Base-by-base conservation (phyloP, 208 protist species). In the Strigomonas galati region DNA sequence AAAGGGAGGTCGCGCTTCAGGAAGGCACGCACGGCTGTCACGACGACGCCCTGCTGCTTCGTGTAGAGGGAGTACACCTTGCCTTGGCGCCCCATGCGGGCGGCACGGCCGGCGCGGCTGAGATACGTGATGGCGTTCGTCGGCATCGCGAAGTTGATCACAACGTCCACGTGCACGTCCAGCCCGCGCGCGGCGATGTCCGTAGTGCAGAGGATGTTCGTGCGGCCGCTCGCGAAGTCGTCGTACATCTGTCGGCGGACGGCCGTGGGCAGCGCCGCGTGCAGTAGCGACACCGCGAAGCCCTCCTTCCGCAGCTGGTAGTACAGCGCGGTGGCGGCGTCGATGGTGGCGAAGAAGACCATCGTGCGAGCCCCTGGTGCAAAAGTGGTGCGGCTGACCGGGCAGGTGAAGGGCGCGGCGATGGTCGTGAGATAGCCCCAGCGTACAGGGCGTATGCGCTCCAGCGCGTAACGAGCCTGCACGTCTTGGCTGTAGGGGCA, bases 151-250 rank as follows among this genome's bases (percentile, higher is more conserved):
- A 91, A 92, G 63, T 96, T 96, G 46, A 96, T 71, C n/a, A 96
- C 80, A 21, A 87, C 32, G 67, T 93, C 91, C n/a, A 92, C 86
- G 71, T 94, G 84, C 30, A 92, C 32, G 71, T 94, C 91, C 9
- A 92, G 55, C 12, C 91, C 92, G 28, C 91, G 78, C 17, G 89
- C 84, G 46, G 91, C 91, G 26, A 98, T 60, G 67, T 97, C 92
- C 1, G 93, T 97, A 10, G 91, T 85, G 57, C 97, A 93, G 15
- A 98, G 79, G 44, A 97, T 89, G 61, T 83, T 88, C 46, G 89
- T 93, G 12, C 89, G 74, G 12, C 93, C 93, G 9, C 79, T 76
- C 21, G 78, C 76, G 62, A 89, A 94, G 72, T 89, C 79, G 1
- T 62, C 62, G 68, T 85, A 92, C 74, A 86, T 84, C 15, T 79